Base-by-base conservation (phyloP, 2,329 filamentous ascomycete genomes). In the Monilinia fructigena region DNA sequence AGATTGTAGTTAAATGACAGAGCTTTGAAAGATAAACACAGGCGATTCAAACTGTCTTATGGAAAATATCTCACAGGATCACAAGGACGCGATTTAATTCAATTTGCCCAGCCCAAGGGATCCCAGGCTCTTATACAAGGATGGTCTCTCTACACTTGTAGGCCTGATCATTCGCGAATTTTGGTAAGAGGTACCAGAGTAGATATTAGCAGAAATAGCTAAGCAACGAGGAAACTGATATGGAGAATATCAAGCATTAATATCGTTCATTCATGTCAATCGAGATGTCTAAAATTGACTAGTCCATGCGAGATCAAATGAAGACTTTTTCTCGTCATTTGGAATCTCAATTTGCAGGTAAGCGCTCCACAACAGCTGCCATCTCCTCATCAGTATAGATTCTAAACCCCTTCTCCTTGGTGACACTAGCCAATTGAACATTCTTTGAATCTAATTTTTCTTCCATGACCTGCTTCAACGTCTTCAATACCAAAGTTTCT, bases 361-460 rank as follows among this genome's bases (percentile, higher is more conserved):
- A 86, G 78, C 93, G 88, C 78, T 90, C 90, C 68, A 99, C 95
- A 68, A 97, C 93, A 55, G 87, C 85, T 68, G 91, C 91, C 95
- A 99, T 99, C 83, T 98, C 94, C 76, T 94, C 92, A 75, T 99
- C 95, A 67, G 89, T 90, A 84, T 99, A 99, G 87, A 99, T 97
- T 82, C 92, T 90, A 85, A 99, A 99, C 66, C 95, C 95, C 81
- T 91, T 94, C 72, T 97, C 94, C 84, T 93, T 96, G 70, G 95
- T 99, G 67, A 99, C 95, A 77, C 94, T 98, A 64, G 95, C 95
- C 73, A 99, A 81, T 83, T 99, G 95, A 72, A 99, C 95, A 77
- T 99, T 99, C 87, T 99, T 99, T 71, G 93, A 86, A 78, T 99
- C 95, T 68, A 99, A 85, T 83, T 99, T 99, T 87, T 99, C 95